Base-by-base conservation (phyloP, 1,139 yeast genomes). In the Maudiozyma humilis region DNA sequence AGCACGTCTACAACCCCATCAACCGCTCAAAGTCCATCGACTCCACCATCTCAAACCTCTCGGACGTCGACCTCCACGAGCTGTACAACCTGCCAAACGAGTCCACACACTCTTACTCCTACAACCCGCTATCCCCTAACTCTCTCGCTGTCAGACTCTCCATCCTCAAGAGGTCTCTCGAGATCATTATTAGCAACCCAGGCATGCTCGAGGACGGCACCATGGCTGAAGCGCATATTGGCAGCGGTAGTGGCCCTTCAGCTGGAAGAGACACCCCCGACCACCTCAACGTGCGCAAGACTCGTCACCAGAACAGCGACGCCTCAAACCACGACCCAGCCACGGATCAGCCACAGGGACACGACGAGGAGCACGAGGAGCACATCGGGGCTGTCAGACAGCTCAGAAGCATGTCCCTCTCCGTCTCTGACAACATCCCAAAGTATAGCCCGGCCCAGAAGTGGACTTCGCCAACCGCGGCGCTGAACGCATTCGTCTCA, bases 31-130 rank as follows among this genome's bases (percentile, higher is more conserved):
- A 37, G 19, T 46, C 52, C 5, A 40, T 51, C 3, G 49, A 43
- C 19, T 50, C 56, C 3, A 30, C 44, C 3, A 32, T 42, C n/a
- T 47, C 51, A 2, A 46, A 44, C n/a, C 56, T 75, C 30, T 44
- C 49, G 16, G 53, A 51, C n/a, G 37, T 72, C 70, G 52, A 83
- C 82, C 57, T 87, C 8, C 44, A 44, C 20, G 55, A 51, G 41
- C 37, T 49, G 7, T 46, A 43, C 30, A 45, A 42, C 33, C 39
- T 47, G 23, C 55, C 94, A 4, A 77, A 80, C 17, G 91, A 83
- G 57, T 82, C 93, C 10, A 76, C 93, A 2, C 91, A 84, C 59
- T 83, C 95, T 2, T 86, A 83, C 57, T 84, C 94, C 0, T 86
- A 85, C 61, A 88, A 93, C 4, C 86, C 83, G 48, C 68, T 84